These are phyloP conservation scores for Ophiostoma perfectum DNA, from an alignment of 2,329 filamentous ascomycete species.

Conservation along the genomic window DNA sequence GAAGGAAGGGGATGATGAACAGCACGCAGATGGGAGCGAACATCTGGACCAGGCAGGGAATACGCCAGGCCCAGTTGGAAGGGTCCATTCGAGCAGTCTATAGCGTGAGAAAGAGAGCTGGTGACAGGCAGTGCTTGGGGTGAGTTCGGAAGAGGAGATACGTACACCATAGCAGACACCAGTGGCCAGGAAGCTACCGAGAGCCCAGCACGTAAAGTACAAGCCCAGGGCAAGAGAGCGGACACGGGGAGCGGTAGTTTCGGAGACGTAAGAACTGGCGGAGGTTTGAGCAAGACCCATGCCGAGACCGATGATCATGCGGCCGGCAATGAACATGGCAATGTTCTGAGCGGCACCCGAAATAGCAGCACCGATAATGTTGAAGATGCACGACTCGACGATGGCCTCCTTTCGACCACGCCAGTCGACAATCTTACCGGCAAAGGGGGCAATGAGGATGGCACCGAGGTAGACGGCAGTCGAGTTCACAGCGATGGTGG, in stretches of 20 bases:
- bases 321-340: constrained; percentile 30
- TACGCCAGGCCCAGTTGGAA: constrained; percentile 18
- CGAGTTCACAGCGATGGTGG: constrained; percentile 34
- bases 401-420: constrained; percentile 28
- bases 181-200: constrained; percentile 26
- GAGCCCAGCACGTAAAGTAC: constrained; percentile 25
- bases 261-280: constrained; percentile 24
- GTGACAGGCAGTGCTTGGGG: background rate
- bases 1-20: constrained; percentile 24
- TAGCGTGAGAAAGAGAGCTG: constrained; percentile 1
- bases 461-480: constrained; percentile 30
- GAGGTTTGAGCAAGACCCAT: constrained; percentile 27
- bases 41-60: constrained; percentile 28
- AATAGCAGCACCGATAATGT: constrained; percentile 28
- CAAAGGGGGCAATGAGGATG: constrained; percentile 26
- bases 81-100: constrained; percentile 6
- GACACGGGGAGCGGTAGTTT: constrained; percentile 24
- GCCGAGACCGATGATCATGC: constrained; percentile 30
- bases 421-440: constrained; percentile 28
- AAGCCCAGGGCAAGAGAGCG: constrained; percentile 25
- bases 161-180: constrained; percentile 29
- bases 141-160: background rate
- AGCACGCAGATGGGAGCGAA: constrained; percentile 26
- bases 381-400: constrained; percentile 26
- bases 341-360: constrained; percentile 28